A percentile compares a stretch with the other conserved stretches of the same genome.
Conservation (phyloP, 1,284 basidiomycete species). For the Tilletia horrida region DNA sequence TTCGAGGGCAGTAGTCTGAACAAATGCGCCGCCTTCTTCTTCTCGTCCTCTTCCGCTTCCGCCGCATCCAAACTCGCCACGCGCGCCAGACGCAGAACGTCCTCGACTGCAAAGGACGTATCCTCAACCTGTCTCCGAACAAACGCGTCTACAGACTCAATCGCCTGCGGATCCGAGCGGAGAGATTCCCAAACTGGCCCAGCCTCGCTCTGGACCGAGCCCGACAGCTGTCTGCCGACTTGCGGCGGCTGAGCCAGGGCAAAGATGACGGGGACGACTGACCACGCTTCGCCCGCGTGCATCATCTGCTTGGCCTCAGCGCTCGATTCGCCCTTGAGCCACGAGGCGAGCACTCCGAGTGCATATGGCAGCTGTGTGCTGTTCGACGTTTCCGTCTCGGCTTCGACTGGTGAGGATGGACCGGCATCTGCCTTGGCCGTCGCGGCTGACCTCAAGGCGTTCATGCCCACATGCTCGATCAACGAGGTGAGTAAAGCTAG, state of each 20-base stretch:
- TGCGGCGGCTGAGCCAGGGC: conserved; percentile 2
- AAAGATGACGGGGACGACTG: conserved; percentile 21
- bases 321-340: conserved; percentile 22
- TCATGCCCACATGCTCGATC: conserved; percentile 31
- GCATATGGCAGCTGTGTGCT: conserved; percentile 24
- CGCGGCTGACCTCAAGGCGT: conserved; percentile 16
- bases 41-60: background rate
- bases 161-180: background rate
- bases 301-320: conserved; percentile 18
- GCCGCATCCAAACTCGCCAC: background rate
- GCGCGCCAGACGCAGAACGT: background rate
- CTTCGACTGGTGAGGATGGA: background rate
- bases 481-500: conserved; percentile 27
- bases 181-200: background rate
- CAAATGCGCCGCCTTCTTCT: background rate
- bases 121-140: conserved; percentile 1
- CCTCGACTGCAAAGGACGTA: background rate
- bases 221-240: background rate
- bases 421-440: conserved; percentile 18
- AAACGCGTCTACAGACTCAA: background rate
- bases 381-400: conserved; percentile 12
- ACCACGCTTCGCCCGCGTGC: conserved; percentile 19
- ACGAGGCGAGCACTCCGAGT: conserved; percentile 23
- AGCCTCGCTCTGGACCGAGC: background rate
- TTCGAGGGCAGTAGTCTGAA: background rate